Conservation (phyloP, 2,329 filamentous ascomycete genomes). For the Neofusicoccum umdonicola region DNA sequence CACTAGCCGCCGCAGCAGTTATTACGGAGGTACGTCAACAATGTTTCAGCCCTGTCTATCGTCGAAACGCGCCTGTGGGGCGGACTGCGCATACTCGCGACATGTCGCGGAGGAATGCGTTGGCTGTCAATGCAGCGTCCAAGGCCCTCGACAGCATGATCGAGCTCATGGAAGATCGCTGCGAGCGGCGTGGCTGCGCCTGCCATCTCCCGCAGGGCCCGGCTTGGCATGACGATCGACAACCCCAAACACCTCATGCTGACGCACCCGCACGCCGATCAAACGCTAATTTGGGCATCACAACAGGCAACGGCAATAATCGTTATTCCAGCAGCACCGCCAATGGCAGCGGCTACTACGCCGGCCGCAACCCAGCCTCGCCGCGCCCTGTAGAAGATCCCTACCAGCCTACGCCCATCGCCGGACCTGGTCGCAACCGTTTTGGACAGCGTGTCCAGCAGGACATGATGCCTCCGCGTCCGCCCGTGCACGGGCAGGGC, state of each 20-base stretch:
- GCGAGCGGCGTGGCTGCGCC: background rate
- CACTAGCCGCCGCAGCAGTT: conserved; percentile 43
- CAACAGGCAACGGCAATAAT: conserved; percentile 10
- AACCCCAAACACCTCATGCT: background rate
- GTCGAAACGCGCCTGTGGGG: background rate
- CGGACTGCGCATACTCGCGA: background rate
- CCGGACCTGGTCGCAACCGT: conserved; percentile 34
- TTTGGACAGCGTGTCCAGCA: conserved; percentile 43
- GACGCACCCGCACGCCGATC: conserved; percentile 8
- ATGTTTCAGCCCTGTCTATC: conserved; percentile 9
- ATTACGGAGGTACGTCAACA: conserved; percentile 33
- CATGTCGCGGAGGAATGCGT: background rate
- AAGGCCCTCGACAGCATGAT: background rate
- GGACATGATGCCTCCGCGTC: conserved; percentile 28
- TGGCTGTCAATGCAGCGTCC: background rate
- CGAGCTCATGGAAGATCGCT: conserved; percentile 7
- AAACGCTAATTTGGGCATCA: conserved; percentile 10
- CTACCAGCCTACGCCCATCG: conserved; percentile 31
- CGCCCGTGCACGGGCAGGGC: conserved; percentile 40
- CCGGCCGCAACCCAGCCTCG: conserved; percentile 22
- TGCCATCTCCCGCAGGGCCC: conserved; percentile 12
- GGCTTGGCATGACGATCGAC: conserved; percentile 14
- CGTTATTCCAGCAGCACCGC: conserved; percentile 19
- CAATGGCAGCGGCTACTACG: conserved; percentile 38
- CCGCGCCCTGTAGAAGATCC: conserved; percentile 24